These are phyloP conservation scores for Filosporella fistucella DNA, from an alignment of 495 filamentous ascomycete species.

Conservation along the genomic window DNA sequence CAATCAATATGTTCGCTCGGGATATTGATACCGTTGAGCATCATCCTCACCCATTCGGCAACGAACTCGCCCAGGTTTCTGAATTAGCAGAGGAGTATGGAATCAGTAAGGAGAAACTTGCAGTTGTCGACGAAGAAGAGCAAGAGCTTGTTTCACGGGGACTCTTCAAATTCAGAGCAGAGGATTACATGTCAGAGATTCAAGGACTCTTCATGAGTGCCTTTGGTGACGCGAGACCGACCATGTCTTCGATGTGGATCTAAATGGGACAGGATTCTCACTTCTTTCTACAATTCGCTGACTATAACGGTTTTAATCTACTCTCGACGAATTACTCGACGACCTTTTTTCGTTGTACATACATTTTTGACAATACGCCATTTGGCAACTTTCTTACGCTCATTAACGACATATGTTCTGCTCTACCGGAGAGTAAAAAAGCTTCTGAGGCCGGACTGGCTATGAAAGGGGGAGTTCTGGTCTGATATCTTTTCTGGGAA, in stretches of 20 bases:
- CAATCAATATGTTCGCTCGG: conserved; percentile 23
- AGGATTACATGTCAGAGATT: conserved; percentile 84
- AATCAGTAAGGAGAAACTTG: conserved; percentile 46
- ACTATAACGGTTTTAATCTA: too few relatives aligned
- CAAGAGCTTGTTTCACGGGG: conserved; percentile 58
- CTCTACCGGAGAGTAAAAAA: too few relatives aligned
- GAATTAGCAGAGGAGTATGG: conserved; percentile 88
- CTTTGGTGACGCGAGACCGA: conserved; percentile 30
- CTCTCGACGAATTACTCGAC: not conserved
- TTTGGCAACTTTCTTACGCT: not conserved
- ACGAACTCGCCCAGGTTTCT: conserved; percentile 69
- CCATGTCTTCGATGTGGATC: conserved; percentile 26
- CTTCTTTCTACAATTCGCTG: too few relatives aligned
- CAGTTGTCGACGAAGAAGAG: conserved; percentile 69
- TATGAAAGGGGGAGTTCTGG: too few relatives aligned
- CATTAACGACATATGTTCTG: too few relatives aligned
- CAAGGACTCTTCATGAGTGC: conserved; percentile 53
- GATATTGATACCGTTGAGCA: conserved; percentile 11
- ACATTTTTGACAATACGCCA: not conserved
- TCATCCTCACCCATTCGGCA: conserved; percentile 51
- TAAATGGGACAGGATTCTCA: conserved; percentile 21
- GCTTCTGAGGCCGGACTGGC: too few relatives aligned
- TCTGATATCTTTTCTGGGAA: too few relatives aligned
- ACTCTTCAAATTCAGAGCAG: conserved; percentile 67
- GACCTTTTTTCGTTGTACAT: not conserved